These are phyloP conservation scores for Viridothelium virens DNA, from an alignment of 495 filamentous ascomycete species.

Conservation along the genomic window DNA sequence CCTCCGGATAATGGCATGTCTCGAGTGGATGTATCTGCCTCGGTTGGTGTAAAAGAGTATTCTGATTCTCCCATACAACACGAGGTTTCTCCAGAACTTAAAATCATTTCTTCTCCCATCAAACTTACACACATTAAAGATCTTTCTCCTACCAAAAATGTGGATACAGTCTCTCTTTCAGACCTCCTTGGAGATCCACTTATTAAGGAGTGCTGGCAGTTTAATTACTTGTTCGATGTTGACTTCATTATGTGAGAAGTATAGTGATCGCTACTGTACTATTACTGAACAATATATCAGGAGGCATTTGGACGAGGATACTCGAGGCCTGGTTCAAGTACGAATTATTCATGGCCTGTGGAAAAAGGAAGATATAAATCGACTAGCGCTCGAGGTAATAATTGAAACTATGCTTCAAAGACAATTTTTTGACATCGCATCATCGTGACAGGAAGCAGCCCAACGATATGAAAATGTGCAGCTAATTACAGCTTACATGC, in stretches of 20 bases:
- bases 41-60: background rate
- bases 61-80: background rate
- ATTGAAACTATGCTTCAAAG: conserved; percentile 6
- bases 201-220: conserved; percentile 81
- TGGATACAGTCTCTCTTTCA: conserved; percentile 56
- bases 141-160: conserved; percentile 53
- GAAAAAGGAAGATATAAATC: conserved; percentile 61
- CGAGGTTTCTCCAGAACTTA: background rate
- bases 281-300: conserved; percentile 29
- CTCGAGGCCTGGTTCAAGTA: conserved; percentile 54
- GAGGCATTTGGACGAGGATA: conserved; percentile 60
- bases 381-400: conserved; percentile 55
- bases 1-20: background rate
- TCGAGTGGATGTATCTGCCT: too few relatives aligned
- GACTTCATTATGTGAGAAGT: conserved; percentile 55
- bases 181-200: conserved; percentile 76
- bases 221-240: conserved; percentile 80
- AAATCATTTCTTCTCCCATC: conserved; percentile 52
- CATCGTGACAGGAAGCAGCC: conserved; percentile 46
- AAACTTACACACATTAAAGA: conserved; percentile 65
- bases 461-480: conserved; percentile 58
- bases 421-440: background rate
- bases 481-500: conserved; percentile 69
- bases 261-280: background rate
- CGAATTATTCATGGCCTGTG: conserved; percentile 83